Evolutionary conservation across 2,329 filamentous ascomycete genomes (phyloP), one percentile per base, ranked within the genome.

Genomic region (Paraconiothyrium sp.): DNA sequence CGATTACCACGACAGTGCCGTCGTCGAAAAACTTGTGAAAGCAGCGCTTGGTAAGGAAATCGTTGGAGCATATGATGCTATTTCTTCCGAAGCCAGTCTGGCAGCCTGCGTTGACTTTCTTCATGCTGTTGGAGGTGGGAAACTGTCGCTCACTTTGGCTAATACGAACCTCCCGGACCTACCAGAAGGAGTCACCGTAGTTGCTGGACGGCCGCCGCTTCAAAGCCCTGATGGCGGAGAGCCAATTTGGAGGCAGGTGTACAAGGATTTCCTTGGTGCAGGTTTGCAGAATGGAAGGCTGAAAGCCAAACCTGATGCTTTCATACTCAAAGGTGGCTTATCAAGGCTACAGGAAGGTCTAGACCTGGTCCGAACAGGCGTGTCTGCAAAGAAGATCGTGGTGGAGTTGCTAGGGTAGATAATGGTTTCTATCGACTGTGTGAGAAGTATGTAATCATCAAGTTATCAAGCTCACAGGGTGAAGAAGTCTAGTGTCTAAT

Each of bases 1-100:
- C 67, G 81, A 85, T 71, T 85, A 86, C 76, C 76, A 74, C 24
- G 77, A 79, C n/a, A 74, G 79, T 1, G 76, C 77, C 22, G 76
- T 77, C 52, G 76, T 77, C 1, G 69, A 74, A 44, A 76, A 83
- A 52, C 85, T 86, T 70, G 74, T 76, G 34, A 71, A 75, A 37
- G 20, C 75, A 9, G 65, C 78, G 52, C 68, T 76, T 47, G 73
- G 72, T 2, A 74, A 72, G 32, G 72, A 74, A 14, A 75, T 79
- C 49, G 66, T 67, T 5, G 79, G 78, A 14, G 66, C 72, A 37
- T 81, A 78, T 63, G 78, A 80, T 60, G 61, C 67, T 6, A 58
- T 66, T 24, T 50, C 63, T 7, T 54, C 49, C 4, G 37, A 59
- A 14, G 37, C 54, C 6, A 63, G 58, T 11, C 35, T 49, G 2